Percentiles rank a stretch among this genome's conserved stretches.
Evolutionary conservation across 768 basidiomycete species (phyloP).

Genomic region (Macrocybe gigantea): DNA sequence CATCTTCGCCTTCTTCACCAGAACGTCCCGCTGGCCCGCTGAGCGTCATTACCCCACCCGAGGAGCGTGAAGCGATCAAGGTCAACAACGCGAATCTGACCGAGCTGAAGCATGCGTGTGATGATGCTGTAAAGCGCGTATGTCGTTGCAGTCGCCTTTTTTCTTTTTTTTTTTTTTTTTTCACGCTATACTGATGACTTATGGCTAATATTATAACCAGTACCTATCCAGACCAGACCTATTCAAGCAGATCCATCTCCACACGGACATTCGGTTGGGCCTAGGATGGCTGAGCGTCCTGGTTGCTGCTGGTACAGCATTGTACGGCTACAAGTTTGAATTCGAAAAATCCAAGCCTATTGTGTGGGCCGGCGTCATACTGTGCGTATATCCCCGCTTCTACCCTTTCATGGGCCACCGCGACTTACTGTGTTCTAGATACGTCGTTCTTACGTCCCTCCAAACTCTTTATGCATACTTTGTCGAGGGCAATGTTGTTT

Average conservation of each 20-base stretch:
- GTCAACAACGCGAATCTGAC: slow-evolving; percentile 53
- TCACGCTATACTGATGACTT: slow-evolving; percentile 1
- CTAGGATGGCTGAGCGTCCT: slow-evolving; percentile 87
- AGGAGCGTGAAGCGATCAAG: slow-evolving; percentile 49
- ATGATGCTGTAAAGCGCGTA: slow-evolving; percentile 89
- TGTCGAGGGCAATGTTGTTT: slow-evolving; percentile 78
- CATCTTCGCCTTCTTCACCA: slow-evolving; percentile 21
- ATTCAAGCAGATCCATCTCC: slow-evolving; percentile 82
- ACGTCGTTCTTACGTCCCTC: slow-evolving; percentile 62
- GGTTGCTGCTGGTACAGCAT: slow-evolving; percentile 72
- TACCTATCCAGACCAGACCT: slow-evolving; percentile 74
- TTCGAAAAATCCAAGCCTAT: slow-evolving; percentile 85
- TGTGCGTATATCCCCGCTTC: slow-evolving; percentile 43
- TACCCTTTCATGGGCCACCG: slow-evolving; percentile 3
- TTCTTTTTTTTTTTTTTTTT: neutral
- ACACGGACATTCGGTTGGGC: slow-evolving; percentile 83
- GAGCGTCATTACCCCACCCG: slow-evolving; percentile 35
- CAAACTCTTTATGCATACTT: slow-evolving; percentile 85
- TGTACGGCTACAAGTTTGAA: slow-evolving; percentile 84
- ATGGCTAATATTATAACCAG: slow-evolving; percentile 33
- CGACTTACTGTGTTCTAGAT: slow-evolving; percentile 37
- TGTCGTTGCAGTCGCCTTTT: slow-evolving; percentile 12
- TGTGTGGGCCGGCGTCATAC: slow-evolving; percentile 71
- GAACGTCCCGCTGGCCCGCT: slow-evolving; percentile 53
- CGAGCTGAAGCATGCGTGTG: slow-evolving; percentile 68